Percentiles rank a stretch among this genome's conserved stretches.
phyloP scores from a whole-genome alignment of 768 basidiomycete genomes.

The Kwoniella pini region DNA sequence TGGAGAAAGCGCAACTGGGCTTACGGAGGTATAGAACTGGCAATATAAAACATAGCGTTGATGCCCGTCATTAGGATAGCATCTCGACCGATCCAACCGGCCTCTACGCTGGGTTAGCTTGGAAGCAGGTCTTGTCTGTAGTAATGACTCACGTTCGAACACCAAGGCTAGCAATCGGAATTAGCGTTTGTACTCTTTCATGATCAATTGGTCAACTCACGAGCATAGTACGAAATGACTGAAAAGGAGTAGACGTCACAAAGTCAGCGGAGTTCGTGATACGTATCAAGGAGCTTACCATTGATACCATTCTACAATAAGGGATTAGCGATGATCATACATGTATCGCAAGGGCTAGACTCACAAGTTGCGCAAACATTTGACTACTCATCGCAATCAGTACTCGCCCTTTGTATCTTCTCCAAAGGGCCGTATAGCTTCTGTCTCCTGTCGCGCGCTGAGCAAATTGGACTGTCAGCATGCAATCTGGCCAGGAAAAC shows the following conservation, averaged over 20 bases:
- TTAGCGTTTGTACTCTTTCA: constrained; percentile 6
- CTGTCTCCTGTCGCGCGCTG: constrained; percentile 77
- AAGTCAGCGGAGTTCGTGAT: no score
- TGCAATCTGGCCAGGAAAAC: no score
- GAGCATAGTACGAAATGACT: constrained; percentile 95
- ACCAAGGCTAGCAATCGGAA: constrained; percentile 60
- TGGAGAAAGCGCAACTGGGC: constrained; percentile 45
- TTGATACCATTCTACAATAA: constrained; percentile 88
- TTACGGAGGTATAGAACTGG: constrained; percentile 80
- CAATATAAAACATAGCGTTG: constrained; percentile 65
- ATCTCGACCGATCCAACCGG: constrained; percentile 91
- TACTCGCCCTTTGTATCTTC: constrained; percentile 78
- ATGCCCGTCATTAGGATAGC: constrained; percentile 96
- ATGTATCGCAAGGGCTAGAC: constrained; percentile 49
- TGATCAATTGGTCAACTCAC: constrained; percentile 59
- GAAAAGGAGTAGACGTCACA: background rate
- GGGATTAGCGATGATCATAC: background rate
- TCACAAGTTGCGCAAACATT: constrained; percentile 87
- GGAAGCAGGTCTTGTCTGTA: background rate
- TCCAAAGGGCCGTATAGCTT: constrained; percentile 81
- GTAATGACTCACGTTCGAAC: constrained; percentile 70
- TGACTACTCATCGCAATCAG: constrained; percentile 93
- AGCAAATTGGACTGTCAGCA: no score
- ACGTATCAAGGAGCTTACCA: constrained; percentile 44
- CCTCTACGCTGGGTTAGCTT: constrained; percentile 61